Conservation (phyloP, 805 yeast genomes). For the Saturnispora quitensis region DNA sequence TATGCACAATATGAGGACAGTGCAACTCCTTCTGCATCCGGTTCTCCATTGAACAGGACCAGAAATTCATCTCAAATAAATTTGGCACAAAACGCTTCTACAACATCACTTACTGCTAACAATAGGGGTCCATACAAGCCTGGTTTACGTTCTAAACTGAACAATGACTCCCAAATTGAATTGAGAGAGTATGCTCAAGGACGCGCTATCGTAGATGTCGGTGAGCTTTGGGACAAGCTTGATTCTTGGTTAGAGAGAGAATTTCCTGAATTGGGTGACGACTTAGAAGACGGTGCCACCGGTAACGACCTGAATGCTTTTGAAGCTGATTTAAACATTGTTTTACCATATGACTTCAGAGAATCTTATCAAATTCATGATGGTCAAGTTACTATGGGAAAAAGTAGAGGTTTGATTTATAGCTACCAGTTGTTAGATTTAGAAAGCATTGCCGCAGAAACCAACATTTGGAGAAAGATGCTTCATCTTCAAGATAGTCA, state of each 20-base stretch:
- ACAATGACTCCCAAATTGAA: conserved; percentile 48
- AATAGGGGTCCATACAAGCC: conserved; percentile 30
- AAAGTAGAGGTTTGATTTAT: conserved; percentile 68
- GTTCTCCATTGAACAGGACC: conserved; percentile 20
- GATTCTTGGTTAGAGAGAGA: conserved; percentile 73
- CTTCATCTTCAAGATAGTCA: conserved; percentile 24
- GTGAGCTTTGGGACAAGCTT: conserved; percentile 81
- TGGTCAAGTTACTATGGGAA: conserved; percentile 78
- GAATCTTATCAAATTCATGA: conserved; percentile 79
- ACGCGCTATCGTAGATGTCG: conserved; percentile 54
- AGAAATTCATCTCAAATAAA: conserved; percentile 22
- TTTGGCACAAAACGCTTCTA: conserved; percentile 23
- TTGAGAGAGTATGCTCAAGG: conserved; percentile 34
- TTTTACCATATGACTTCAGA: conserved; percentile 71
- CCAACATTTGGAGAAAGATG: conserved; percentile 76
- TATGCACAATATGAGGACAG: conserved; percentile 44
- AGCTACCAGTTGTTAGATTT: conserved; percentile 74
- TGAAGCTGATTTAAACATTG: conserved; percentile 69
- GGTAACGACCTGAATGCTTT: conserved; percentile 70
- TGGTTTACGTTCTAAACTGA: conserved; percentile 31
- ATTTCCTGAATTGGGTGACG: conserved; percentile 73
- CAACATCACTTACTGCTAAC: conserved; percentile 18
- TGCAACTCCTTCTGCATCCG: conserved; percentile 22
- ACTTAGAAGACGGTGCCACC: conserved; percentile 73
- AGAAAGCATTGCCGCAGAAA: conserved; percentile 72